Conservation (phyloP, 1,139 yeast species). For the Yamadazyma taylorii region DNA sequence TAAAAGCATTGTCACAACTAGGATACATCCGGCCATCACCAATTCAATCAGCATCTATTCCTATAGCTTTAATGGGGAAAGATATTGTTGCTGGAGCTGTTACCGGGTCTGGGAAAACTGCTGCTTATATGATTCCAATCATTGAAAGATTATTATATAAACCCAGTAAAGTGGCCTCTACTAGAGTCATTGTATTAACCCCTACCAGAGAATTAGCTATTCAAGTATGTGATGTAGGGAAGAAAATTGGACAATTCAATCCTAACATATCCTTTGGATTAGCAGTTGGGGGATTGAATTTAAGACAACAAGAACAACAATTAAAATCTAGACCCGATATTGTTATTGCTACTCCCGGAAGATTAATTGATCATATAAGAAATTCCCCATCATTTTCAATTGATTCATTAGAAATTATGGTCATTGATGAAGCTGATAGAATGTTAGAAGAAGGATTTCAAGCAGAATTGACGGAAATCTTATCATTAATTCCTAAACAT, state of each 20-base stretch:
- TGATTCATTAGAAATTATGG: constrained; percentile 86
- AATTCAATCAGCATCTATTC: constrained; percentile 90
- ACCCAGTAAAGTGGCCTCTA: constrained; percentile 80
- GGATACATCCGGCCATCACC: constrained; percentile 90
- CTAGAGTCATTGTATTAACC: constrained; percentile 84
- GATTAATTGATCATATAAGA: constrained; percentile 94
- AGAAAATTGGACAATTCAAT: constrained; percentile 75
- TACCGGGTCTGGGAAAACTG: constrained; percentile 99
- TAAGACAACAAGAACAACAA: constrained; percentile 93
- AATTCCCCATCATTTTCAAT: constrained; percentile 92
- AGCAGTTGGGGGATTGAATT: constrained; percentile 96
- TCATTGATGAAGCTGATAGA: constrained; percentile 97
- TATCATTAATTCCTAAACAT: constrained; percentile 75
- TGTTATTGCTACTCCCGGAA: constrained; percentile 96
- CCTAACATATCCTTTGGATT: constrained; percentile 78
- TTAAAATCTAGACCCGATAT: constrained; percentile 90
- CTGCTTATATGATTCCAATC: constrained; percentile 95
- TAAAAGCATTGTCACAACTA: constrained; percentile 75
- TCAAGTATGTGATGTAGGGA: constrained; percentile 93
- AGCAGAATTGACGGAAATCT: constrained; percentile 86
- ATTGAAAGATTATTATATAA: constrained; percentile 88
- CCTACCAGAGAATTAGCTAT: constrained; percentile 99
- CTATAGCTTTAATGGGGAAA: constrained; percentile 88
- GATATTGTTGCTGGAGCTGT: constrained; percentile 99
- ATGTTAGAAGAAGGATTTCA: constrained; percentile 99